phyloP scores from a whole-genome alignment of 2,329 filamentous ascomycete genomes.

The Alternaria viburni region DNA sequence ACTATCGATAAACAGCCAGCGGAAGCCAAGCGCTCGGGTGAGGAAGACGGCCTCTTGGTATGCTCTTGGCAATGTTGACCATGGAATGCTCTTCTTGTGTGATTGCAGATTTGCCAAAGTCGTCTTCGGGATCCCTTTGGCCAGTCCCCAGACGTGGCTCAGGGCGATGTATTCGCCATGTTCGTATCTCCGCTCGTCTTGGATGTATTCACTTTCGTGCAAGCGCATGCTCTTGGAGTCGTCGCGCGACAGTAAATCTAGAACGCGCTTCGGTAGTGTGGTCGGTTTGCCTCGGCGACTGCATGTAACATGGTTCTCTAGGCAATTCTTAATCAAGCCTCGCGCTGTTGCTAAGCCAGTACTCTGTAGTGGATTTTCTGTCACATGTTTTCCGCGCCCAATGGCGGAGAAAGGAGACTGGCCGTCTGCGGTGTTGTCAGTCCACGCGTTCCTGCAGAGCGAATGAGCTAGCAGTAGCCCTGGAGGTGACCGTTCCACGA shows the following conservation, averaged over 20 bases:
- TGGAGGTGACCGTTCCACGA: not conserved
- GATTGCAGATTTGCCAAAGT: slow-evolving; percentile 33
- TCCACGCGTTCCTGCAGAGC: not conserved
- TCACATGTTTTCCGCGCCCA: slow-evolving; percentile 40
- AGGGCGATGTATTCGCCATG: slow-evolving; percentile 43
- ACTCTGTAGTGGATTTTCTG: slow-evolving; percentile 38
- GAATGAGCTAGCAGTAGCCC: slow-evolving; percentile 2
- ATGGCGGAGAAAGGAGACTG: slow-evolving; percentile 45
- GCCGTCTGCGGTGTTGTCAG: slow-evolving; percentile 35
- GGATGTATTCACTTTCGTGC: slow-evolving; percentile 36
- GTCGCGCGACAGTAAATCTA: slow-evolving; percentile 37
- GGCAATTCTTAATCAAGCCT: slow-evolving; percentile 38
- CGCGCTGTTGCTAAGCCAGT: slow-evolving; percentile 32
- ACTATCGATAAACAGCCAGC: slow-evolving; percentile 47
- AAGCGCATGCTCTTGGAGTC: slow-evolving; percentile 39
- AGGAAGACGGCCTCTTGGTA: slow-evolving; percentile 46
- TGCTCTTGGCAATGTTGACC: slow-evolving; percentile 37
- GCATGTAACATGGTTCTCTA: slow-evolving; percentile 40
- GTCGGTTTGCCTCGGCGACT: slow-evolving; percentile 26
- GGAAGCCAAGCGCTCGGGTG: slow-evolving; percentile 44
- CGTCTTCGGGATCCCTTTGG: slow-evolving; percentile 35
- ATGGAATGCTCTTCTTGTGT: slow-evolving; percentile 37
- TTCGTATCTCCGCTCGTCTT: slow-evolving; percentile 34
- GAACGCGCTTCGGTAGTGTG: slow-evolving; percentile 37
- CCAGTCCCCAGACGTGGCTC: slow-evolving; percentile 43